Evolutionary conservation across 2,329 filamentous ascomycete species (phyloP).

Genomic region (Metarhizium rileyi): DNA sequence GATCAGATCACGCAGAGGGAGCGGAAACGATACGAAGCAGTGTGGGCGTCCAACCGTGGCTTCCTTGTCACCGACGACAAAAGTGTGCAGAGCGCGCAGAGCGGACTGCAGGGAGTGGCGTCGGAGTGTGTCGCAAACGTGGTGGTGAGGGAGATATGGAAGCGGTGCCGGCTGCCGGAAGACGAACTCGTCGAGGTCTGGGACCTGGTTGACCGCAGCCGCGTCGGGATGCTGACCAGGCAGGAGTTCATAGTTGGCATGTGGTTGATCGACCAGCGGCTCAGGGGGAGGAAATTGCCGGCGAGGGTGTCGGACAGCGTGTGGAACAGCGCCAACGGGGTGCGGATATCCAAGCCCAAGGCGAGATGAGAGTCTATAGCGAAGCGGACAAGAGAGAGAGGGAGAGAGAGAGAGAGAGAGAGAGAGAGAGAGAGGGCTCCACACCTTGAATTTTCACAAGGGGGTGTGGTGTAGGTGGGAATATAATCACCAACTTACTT

Average conservation of each 20-base stretch:
- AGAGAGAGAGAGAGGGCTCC: no score
- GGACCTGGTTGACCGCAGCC: constrained; percentile 57
- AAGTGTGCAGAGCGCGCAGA: constrained; percentile 9
- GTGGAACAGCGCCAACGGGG: constrained; percentile 57
- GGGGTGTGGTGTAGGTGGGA: no score
- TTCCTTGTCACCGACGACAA: constrained; percentile 27
- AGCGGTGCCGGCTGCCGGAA: constrained; percentile 53
- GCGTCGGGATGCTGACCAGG: constrained; percentile 46
- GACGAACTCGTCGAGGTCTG: constrained; percentile 68
- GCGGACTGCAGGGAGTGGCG: constrained; percentile 15
- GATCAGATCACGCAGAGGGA: constrained; percentile 64
- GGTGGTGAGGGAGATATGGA: constrained; percentile 68
- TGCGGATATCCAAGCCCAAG: constrained; percentile 28
- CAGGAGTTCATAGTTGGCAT: constrained; percentile 75
- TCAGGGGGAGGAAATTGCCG: constrained; percentile 72
- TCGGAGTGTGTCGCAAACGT: constrained; percentile 53
- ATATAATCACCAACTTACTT: no score
- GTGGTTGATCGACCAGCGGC: constrained; percentile 72
- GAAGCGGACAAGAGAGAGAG: no score
- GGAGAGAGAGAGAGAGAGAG: no score
- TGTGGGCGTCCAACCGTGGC: constrained; percentile 76
- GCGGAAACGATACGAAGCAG: constrained; percentile 70
- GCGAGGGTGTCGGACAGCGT: constrained; percentile 61
- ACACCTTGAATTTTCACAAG: no score
- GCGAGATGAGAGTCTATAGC: constrained; percentile 11